Conservation (phyloP, 176 grass and related monocot genomes). For the Carex cristatella region DNA sequence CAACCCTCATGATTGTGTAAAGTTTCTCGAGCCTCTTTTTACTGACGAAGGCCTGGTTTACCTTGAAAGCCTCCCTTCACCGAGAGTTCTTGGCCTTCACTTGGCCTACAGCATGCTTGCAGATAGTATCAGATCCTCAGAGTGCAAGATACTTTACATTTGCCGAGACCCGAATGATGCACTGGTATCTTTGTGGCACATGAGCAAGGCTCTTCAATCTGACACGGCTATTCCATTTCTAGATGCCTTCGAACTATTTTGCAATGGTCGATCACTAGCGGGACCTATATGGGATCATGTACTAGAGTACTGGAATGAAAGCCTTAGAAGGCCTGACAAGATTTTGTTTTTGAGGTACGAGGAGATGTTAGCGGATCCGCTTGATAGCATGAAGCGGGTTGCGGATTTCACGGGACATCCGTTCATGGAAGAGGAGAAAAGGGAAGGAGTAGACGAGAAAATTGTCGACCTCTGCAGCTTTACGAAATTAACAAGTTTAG, state of each 20-base stretch:
- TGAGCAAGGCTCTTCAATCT: background rate
- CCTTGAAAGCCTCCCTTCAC: slow-evolving; percentile 8
- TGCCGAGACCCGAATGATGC: slow-evolving; percentile 23
- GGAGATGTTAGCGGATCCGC: slow-evolving; percentile 19
- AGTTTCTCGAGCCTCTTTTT: background rate
- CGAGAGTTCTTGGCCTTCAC: slow-evolving; percentile 5
- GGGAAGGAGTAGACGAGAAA: slow-evolving; percentile 3
- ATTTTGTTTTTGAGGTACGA: slow-evolving; percentile 27
- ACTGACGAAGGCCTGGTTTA: background rate
- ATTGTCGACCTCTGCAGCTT: slow-evolving; percentile 16
- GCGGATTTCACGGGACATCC: background rate
- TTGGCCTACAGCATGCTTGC: slow-evolving; percentile 22
- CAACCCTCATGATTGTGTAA: background rate
- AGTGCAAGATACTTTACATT: slow-evolving; percentile 18
- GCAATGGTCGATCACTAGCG: background rate
- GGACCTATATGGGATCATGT: slow-evolving; percentile 20
- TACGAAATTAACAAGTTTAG: background rate
- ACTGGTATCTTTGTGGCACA: slow-evolving; percentile 14
- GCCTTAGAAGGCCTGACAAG: background rate
- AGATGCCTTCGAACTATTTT: background rate
- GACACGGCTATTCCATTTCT: background rate
- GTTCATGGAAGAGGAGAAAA: slow-evolving; percentile 1
- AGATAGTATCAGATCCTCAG: background rate
- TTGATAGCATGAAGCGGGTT: background rate
- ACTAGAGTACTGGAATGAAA: slow-evolving; percentile 22